These are phyloP conservation scores for Rhodotorula sp. DNA, from an alignment of 1,284 basidiomycete species.

Conservation along the genomic window DNA sequence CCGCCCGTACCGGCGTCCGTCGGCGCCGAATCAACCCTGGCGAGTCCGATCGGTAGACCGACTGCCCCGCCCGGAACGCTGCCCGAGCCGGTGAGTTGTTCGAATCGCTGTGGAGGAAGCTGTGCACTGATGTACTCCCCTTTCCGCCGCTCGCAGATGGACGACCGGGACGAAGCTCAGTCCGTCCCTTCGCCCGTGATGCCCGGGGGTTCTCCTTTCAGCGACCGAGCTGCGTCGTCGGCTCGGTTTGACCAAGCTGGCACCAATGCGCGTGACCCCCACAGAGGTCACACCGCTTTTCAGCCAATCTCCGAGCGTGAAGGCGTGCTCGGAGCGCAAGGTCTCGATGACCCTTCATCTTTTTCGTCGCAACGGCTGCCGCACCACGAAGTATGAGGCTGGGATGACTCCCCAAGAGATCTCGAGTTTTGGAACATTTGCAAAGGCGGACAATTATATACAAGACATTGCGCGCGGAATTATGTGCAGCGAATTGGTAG, in stretches of 20 bases:
- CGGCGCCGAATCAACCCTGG: neutral
- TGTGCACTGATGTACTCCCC: neutral
- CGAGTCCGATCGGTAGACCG: neutral
- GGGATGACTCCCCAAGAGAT: neutral
- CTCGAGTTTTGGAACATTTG: too few relatives aligned
- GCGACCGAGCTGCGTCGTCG: neutral
- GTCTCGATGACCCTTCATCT: conserved; percentile 13
- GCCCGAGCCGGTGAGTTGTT: conserved; percentile 10
- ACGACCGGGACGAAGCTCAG: neutral
- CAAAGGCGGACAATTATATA: too few relatives aligned
- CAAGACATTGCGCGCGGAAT: too few relatives aligned
- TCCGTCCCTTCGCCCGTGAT: neutral
- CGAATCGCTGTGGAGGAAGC: neutral
- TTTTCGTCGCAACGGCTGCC: conserved; percentile 1
- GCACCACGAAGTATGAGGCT: neutral
- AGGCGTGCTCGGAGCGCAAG: neutral
- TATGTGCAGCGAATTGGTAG: too few relatives aligned
- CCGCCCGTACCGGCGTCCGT: neutral
- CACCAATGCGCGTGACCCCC: neutral
- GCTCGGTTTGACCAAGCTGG: neutral
- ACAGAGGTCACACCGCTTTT: neutral
- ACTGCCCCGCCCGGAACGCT: conserved; percentile 9
- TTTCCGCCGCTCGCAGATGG: neutral
- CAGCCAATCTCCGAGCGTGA: conserved; percentile 6
- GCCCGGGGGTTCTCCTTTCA: neutral